These are phyloP conservation scores for Geranium incanum DNA, from an alignment of 441 rosid genomes.

Conservation along the genomic window DNA sequence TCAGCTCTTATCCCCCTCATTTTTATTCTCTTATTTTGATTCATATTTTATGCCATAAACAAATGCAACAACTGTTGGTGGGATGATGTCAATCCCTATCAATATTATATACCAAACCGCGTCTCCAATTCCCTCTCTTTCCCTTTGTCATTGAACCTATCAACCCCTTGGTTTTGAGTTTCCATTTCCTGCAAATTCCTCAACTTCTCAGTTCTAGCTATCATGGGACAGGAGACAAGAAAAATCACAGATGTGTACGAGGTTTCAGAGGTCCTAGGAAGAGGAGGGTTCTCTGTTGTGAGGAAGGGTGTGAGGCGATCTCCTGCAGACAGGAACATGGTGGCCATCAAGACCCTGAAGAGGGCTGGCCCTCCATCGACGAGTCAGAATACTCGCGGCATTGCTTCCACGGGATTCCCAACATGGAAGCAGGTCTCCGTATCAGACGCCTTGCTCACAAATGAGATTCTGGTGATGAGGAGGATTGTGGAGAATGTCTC, in stretches of 20 bases:
- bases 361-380: conserved; percentile 30
- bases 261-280: conserved; percentile 43
- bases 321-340: conserved; percentile 25
- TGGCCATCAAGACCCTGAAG: conserved; percentile 59
- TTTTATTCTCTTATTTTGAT: conserved; percentile 30
- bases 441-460: conserved; percentile 54
- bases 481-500: conserved; percentile 58
- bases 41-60: conserved; percentile 30
- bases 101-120: conserved; percentile 16
- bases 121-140: conserved; percentile 24
- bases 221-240: conserved; percentile 49
- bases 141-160: conserved; percentile 18
- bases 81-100: conserved; percentile 29
- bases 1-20: conserved; percentile 20
- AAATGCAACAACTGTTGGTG: conserved; percentile 17
- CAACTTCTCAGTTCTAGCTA: neutral
- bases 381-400: conserved; percentile 11
- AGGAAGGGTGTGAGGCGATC: conserved; percentile 40
- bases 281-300: conserved; percentile 74
- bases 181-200: conserved; percentile 10
- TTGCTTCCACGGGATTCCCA: conserved; percentile 28
- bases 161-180: neutral
- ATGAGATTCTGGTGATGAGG: conserved; percentile 69
- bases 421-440: conserved; percentile 46
- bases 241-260: conserved; percentile 50